phyloP scores from a whole-genome alignment of 768 basidiomycete genomes.

The Xerocomellus amylosporus region DNA sequence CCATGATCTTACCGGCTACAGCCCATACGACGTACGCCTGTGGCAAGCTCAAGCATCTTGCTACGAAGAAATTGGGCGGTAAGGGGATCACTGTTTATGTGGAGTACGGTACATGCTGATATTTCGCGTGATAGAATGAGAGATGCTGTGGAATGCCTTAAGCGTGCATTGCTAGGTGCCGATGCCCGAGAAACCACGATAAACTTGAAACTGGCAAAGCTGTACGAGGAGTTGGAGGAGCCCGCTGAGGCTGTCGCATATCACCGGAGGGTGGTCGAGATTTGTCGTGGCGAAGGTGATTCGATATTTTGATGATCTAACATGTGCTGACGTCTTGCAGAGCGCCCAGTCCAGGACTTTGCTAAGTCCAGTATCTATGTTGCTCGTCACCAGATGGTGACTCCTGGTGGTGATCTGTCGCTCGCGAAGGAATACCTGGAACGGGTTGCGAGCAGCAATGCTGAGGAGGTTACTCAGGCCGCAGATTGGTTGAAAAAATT shows the following conservation, averaged over 20 bases:
- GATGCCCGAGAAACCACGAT: constrained; percentile 75
- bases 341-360: constrained; percentile 71
- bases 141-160: constrained; percentile 90
- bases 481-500: constrained; percentile 66
- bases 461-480: constrained; percentile 75
- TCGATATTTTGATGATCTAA: constrained; percentile 3
- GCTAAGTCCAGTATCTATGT: constrained; percentile 83
- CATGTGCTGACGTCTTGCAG: constrained; percentile 31
- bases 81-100: constrained; percentile 18
- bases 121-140: constrained; percentile 49
- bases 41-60: constrained; percentile 95
- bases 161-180: constrained; percentile 81
- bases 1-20: constrained; percentile 28
- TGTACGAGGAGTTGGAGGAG: constrained; percentile 68
- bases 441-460: constrained; percentile 72
- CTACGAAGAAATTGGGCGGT: constrained; percentile 91
- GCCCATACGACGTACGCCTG: constrained; percentile 93
- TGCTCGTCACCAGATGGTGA: constrained; percentile 71
- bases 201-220: constrained; percentile 68
- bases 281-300: constrained; percentile 50
- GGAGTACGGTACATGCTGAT: constrained; percentile 1
- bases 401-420: constrained; percentile 59
- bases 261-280: constrained; percentile 77
- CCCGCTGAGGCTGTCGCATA: constrained; percentile 67
- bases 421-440: constrained; percentile 75